Conservation (phyloP, 345 rosid genomes). For the Bretschneidera sinensis region DNA sequence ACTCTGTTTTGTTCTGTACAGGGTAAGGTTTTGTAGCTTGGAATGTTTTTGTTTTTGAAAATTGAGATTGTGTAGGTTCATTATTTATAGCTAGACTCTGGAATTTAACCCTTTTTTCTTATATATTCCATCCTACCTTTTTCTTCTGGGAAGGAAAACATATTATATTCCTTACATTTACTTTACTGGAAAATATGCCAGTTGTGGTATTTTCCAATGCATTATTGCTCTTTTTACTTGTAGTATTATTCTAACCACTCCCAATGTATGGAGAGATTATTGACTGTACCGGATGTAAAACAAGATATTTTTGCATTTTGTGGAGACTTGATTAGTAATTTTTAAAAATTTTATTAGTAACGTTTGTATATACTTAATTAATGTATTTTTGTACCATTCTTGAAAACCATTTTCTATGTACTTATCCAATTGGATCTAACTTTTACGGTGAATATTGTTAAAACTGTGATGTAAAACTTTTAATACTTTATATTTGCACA, state of each 20-base stretch:
- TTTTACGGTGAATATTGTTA: too few relatives aligned
- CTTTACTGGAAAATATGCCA: conserved; percentile 1
- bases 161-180: conserved; percentile 18
- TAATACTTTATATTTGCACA: too few relatives aligned
- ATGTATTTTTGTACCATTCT: neutral
- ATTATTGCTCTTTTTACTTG: neutral
- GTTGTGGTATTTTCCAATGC: neutral
- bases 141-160: neutral
- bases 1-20: too few relatives aligned
- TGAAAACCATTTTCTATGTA: neutral
- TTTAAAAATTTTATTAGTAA: too few relatives aligned
- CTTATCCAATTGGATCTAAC: neutral
- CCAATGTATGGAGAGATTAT: too few relatives aligned
- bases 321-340: too few relatives aligned
- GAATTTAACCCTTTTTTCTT: conserved; percentile 5
- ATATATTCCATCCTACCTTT: too few relatives aligned
- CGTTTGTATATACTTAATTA: too few relatives aligned
- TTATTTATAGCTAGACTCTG: conserved; percentile 43
- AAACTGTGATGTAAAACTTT: too few relatives aligned
- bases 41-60: conserved; percentile 16
- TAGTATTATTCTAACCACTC: neutral
- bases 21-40: neutral
- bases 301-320: too few relatives aligned
- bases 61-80: conserved; percentile 8
- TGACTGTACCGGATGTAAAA: too few relatives aligned